phyloP scores from a whole-genome alignment of 345 rosid genomes.

The Carallia brachiata region DNA sequence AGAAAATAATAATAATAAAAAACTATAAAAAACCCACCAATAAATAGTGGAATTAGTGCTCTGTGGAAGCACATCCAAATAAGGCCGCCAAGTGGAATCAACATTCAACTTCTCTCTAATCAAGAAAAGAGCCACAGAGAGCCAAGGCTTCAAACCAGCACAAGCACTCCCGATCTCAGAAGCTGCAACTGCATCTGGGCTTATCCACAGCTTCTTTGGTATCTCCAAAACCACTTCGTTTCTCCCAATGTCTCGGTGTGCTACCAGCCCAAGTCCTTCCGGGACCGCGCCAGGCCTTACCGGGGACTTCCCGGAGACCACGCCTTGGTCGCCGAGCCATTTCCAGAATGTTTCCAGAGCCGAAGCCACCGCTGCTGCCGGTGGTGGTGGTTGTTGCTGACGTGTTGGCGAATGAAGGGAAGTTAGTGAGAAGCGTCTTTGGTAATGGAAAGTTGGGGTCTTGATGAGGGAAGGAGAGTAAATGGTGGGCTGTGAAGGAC shows the following conservation, averaged over 20 bases:
- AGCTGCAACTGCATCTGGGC: slow-evolving; percentile 68
- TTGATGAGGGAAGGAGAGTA: slow-evolving; percentile 15
- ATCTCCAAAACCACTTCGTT: slow-evolving; percentile 90
- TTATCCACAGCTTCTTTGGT: slow-evolving; percentile 78
- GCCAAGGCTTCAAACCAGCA: slow-evolving; percentile 82
- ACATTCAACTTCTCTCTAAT: slow-evolving; percentile 63
- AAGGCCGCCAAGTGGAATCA: slow-evolving; percentile 64
- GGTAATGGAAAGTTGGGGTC: slow-evolving; percentile 23
- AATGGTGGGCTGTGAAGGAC: slow-evolving; percentile 17
- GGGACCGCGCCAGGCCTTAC: slow-evolving; percentile 53
- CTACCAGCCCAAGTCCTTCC: slow-evolving; percentile 84
- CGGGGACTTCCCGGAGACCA: slow-evolving; percentile 55
- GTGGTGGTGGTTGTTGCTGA: slow-evolving; percentile 1
- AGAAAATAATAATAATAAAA: background rate
- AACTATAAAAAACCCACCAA: slow-evolving; percentile 58
- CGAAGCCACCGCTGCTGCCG: slow-evolving; percentile 16
- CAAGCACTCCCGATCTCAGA: slow-evolving; percentile 78
- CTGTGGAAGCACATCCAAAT: slow-evolving; percentile 77
- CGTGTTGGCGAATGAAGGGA: slow-evolving; percentile 13
- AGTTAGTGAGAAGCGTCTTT: slow-evolving; percentile 21
- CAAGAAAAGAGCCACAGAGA: slow-evolving; percentile 78
- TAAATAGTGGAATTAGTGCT: slow-evolving; percentile 73
- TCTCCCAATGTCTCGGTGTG: slow-evolving; percentile 59
- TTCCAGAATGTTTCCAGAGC: slow-evolving; percentile 65
- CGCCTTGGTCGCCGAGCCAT: slow-evolving; percentile 69